Evolutionary conservation across 441 rosid genomes (phyloP).

Genomic region (Croton setiger): DNA sequence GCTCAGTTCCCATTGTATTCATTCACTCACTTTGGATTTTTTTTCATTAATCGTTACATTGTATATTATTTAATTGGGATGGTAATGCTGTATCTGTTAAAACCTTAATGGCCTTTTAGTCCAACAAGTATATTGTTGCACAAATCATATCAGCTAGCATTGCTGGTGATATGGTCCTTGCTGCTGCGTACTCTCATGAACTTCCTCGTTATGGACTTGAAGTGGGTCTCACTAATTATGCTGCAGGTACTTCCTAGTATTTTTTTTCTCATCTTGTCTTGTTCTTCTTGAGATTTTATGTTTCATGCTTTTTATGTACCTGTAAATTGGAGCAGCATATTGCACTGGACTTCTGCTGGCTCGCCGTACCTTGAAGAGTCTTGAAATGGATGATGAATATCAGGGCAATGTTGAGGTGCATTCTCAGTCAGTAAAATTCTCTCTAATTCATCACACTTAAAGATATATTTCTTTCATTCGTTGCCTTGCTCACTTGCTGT

Average conservation of each 20-base stretch:
- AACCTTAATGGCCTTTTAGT: conserved; percentile 35
- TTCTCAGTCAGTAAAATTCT: background rate
- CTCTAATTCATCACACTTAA: background rate
- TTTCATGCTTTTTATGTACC: background rate
- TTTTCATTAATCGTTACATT: background rate
- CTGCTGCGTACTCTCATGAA: conserved; percentile 83
- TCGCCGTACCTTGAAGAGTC: conserved; percentile 72
- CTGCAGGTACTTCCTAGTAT: conserved; percentile 50
- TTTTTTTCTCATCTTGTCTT: background rate
- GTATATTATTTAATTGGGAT: background rate
- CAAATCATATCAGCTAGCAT: conserved; percentile 77
- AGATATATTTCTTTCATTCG: background rate
- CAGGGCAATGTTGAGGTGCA: conserved; percentile 80
- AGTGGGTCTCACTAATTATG: conserved; percentile 86
- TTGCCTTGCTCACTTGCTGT: background rate
- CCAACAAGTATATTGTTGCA: conserved; percentile 78
- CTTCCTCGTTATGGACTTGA: conserved; percentile 74
- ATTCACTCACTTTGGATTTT: background rate
- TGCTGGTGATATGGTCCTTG: conserved; percentile 72
- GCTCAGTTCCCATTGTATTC: background rate
- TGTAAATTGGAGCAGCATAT: conserved; percentile 48
- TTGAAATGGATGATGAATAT: conserved; percentile 83
- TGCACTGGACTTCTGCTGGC: conserved; percentile 95
- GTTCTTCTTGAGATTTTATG: background rate
- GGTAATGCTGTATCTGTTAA: background rate